phyloP scores from a whole-genome alignment of 1,284 basidiomycete genomes.

The Malassezia restricta region DNA sequence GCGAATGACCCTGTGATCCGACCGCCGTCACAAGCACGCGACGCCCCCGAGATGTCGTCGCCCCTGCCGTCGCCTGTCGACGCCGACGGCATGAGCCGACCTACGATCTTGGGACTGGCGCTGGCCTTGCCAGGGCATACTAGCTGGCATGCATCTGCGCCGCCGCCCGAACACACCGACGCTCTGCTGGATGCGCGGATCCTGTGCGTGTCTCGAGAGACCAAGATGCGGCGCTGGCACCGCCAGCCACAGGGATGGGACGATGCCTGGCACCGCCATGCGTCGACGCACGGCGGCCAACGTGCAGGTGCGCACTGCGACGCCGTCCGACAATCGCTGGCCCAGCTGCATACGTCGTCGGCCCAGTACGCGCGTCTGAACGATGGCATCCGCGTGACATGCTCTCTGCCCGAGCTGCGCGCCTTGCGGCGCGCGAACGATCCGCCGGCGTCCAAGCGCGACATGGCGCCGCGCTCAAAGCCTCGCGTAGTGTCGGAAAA shows the following conservation, averaged over 20 bases:
- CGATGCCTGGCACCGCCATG: not conserved
- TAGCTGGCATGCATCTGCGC: not conserved
- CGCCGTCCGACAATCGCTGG: not conserved
- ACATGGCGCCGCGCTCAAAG: not conserved
- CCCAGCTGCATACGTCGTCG: not conserved
- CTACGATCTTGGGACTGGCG: conserved; percentile 4
- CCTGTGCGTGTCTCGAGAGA: not conserved
- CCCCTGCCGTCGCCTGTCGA: conserved; percentile 9
- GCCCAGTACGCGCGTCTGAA: not conserved
- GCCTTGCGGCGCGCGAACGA: not conserved
- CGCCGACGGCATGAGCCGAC: not conserved
- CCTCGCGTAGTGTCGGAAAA: conserved; percentile 11
- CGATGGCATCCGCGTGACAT: not conserved
- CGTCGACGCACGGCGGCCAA: not conserved
- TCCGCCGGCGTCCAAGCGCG: not conserved
- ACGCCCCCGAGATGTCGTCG: not conserved
- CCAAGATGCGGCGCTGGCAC: conserved; percentile 3
- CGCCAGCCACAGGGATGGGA: not conserved
- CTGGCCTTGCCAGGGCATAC: not conserved
- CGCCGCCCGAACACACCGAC: not conserved
- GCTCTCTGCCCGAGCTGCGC: not conserved
- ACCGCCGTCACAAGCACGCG: conserved; percentile 7
- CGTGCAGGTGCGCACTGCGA: not conserved
- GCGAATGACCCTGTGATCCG: conserved; percentile 48
- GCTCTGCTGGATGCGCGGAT: not conserved